A percentile compares a stretch with the other conserved stretches of the same genome.
phyloP scores from a whole-genome alignment of 768 basidiomycete genomes.

The Naganishia friedmannii region DNA sequence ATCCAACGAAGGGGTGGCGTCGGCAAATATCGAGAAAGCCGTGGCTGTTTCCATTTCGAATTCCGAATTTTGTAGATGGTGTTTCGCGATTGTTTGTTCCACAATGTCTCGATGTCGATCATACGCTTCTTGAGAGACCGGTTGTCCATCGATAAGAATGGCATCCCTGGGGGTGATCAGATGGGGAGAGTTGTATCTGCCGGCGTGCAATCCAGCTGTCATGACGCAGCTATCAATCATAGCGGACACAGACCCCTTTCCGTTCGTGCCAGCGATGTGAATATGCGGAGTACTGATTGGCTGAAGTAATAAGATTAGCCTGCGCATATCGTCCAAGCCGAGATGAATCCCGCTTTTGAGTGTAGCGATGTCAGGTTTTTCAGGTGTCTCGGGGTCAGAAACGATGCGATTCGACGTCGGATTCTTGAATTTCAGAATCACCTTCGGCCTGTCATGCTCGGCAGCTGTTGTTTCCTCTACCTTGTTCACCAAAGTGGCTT shows the following conservation, averaged over 20 bases:
- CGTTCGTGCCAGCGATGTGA: constrained; percentile 93
- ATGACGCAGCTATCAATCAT: constrained; percentile 72
- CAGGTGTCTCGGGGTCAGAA: neutral
- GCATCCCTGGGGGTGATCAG: constrained; percentile 72
- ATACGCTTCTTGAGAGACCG: constrained; percentile 60
- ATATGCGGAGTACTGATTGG: constrained; percentile 73
- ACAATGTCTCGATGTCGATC: constrained; percentile 56
- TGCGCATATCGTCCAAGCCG: constrained; percentile 49
- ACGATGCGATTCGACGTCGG: constrained; percentile 1
- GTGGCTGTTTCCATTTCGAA: constrained; percentile 85
- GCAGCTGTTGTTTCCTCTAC: neutral
- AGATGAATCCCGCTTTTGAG: constrained; percentile 42
- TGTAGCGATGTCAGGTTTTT: neutral
- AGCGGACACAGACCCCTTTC: constrained; percentile 89
- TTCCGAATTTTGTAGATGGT: constrained; percentile 59
- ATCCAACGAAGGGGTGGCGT: constrained; percentile 58
- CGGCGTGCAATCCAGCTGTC: constrained; percentile 62
- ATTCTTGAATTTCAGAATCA: constrained; percentile 20
- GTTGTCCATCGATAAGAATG: constrained; percentile 65
- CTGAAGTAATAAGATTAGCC: constrained; percentile 60
- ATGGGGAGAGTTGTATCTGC: constrained; percentile 90
- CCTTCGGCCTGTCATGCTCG: neutral
- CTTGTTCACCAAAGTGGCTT: neutral
- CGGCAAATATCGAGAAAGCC: constrained; percentile 73
- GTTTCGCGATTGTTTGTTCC: constrained; percentile 56